Base-by-base conservation (phyloP, 1,284 basidiomycete species). In the Pterula multifida region DNA sequence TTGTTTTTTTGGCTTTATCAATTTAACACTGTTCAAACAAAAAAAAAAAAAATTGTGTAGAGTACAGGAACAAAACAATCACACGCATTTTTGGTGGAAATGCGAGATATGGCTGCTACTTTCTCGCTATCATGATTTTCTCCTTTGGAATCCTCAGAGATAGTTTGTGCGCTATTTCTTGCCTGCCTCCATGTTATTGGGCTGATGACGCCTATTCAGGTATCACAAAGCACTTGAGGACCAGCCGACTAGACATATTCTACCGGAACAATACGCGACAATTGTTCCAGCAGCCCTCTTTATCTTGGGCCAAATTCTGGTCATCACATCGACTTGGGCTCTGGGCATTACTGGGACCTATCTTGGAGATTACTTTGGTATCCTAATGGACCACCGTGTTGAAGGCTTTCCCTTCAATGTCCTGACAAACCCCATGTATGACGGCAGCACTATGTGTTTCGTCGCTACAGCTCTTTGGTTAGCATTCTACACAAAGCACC, bases 321-420 rank as follows among this genome's bases (percentile, higher is more conserved):
- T 97, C 50, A 55, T 95, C 47, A 85, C 84, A 19, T 94, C 90
- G 32, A 97, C 93, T 36, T 97, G 82, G 78, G 85, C 87, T 0
- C 70, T 98, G 13, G 95, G 95, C 15, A 72, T 98, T 55, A 96
- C 94, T 4, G 94, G 93, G 52, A 94, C 90, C 1, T 94, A 92
- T 72, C 77, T 97, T 45, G 93, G 95, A 3, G 95, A 98, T 69
- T 98, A 98, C 69, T 98, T 97, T 67, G 95, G 95, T n/a, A 98
- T 98, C 59, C 72, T 98, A 50, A 96, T 97, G 92, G 83, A 92
- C 62, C 75, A 86, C 52, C 73, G 82, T 22, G 85, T 89, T 3
- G 78, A 82, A 63, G 84, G 88, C 19, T 98, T 98, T 71, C 95
- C 95, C 0, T 98, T 98, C 76, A 96, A 95, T 62, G 78, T 97